Conservation (phyloP, 2,329 filamentous ascomycete species). For the Epichloe elymi region DNA sequence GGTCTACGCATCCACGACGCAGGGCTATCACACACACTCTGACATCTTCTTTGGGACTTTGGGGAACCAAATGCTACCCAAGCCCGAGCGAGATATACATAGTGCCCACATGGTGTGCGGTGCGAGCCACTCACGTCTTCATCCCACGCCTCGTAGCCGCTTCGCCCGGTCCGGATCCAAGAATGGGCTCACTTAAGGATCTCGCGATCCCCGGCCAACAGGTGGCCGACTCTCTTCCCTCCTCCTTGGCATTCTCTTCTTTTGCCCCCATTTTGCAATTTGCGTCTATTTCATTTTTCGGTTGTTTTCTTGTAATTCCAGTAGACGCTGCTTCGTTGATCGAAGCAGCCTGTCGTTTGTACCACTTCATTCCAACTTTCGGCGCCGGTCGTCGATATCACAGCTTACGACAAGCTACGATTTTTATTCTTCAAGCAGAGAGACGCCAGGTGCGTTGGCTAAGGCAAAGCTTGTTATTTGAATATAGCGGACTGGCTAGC, state of each 20-base stretch:
- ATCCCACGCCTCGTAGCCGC: conserved; percentile 15
- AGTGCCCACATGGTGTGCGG: conserved; percentile 7
- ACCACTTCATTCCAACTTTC: conserved; percentile 9
- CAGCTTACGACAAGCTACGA: conserved; percentile 7
- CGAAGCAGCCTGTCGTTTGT: conserved; percentile 30
- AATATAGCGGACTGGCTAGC: conserved; percentile 15
- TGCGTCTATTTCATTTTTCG: conserved; percentile 5
- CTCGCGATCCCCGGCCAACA: conserved; percentile 15
- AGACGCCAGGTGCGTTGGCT: background rate
- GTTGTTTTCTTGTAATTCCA: conserved; percentile 14
- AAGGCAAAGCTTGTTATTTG: conserved; percentile 11
- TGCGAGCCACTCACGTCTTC: conserved; percentile 15
- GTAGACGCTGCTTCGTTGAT: conserved; percentile 30
- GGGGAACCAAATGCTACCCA: conserved; percentile 1
- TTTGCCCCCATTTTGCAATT: conserved; percentile 15
- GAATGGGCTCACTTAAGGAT: conserved; percentile 15
- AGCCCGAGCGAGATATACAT: conserved; percentile 4
- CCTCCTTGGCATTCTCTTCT: conserved; percentile 21
- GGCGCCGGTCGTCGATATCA: conserved; percentile 25
- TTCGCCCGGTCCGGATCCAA: conserved; percentile 7
- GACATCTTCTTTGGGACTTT: background rate
- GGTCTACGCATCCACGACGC: background rate
- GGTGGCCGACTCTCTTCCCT: conserved; percentile 13
- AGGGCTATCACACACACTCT: conserved; percentile 1
- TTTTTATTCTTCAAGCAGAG: background rate